Percentiles rank a stretch among this genome's conserved stretches.
phyloP scores from a whole-genome alignment of 176 grass and related monocot genomes.

The Rhipidocladum racemiflorum region DNA sequence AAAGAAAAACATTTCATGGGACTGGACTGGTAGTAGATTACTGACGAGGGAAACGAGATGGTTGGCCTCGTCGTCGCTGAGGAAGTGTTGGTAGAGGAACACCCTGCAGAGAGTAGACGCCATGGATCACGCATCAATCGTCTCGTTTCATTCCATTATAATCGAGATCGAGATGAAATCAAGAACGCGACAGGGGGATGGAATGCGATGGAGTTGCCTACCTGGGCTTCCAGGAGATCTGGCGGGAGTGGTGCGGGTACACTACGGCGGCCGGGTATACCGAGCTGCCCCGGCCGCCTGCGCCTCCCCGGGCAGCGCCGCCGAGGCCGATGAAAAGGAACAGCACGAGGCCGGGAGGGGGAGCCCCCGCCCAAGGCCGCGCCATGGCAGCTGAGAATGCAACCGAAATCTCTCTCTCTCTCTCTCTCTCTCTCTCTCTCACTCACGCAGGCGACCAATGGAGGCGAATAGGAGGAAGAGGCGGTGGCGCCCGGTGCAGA shows the following conservation, averaged over 20 bases:
- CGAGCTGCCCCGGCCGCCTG: slow-evolving; percentile 23
- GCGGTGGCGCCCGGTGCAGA: slow-evolving; percentile 13
- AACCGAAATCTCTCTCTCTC: background rate
- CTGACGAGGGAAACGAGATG: slow-evolving; percentile 82
- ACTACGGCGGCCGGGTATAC: slow-evolving; percentile 44
- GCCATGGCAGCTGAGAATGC: slow-evolving; percentile 5
- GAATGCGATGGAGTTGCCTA: background rate
- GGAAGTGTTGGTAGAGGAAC: slow-evolving; percentile 78
- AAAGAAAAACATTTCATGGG: background rate
- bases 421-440: background rate
- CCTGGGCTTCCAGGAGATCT: slow-evolving; percentile 91
- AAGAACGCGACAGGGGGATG: background rate
- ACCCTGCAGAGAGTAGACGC: slow-evolving; percentile 35
- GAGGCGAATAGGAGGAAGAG: too few relatives aligned
- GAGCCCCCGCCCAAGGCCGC: background rate
- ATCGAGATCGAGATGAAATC: slow-evolving; percentile 27
- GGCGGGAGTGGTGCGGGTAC: slow-evolving; percentile 61
- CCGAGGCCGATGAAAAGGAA: background rate
- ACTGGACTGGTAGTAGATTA: slow-evolving; percentile 9
- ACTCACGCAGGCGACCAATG: background rate
- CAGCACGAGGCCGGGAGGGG: background rate
- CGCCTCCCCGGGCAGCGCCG: background rate
- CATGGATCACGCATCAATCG: slow-evolving; percentile 14
- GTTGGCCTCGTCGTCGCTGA: slow-evolving; percentile 82
- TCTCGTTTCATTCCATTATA: background rate